Evolutionary conservation across 106 monocot genomes (phyloP), one percentile per base, ranked within the genome.

Genomic region (Dendrobium catenatum): DNA sequence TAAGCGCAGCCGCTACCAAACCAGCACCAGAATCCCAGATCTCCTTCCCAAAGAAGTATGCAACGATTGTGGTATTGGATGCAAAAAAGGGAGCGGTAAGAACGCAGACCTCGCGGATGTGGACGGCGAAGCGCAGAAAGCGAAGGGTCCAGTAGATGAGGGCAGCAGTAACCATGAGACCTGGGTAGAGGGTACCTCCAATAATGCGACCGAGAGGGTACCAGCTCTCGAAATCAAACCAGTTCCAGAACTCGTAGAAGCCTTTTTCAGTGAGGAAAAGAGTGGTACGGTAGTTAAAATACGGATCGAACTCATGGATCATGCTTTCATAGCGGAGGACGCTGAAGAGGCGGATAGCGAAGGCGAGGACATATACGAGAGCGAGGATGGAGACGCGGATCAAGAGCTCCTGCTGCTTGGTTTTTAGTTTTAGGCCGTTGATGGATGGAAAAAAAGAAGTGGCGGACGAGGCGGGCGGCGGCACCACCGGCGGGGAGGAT

Each of bases 271-370:
- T 83, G 80, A 93, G 90, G 80, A 46, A 93, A 80, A 93, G 90
- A 72, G 93, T 93, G 79, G 93, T 93, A 42, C 93, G 88, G 87
- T 93, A 93, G 76, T 93, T 93, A 90, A 93, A 93, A 78, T 93
- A 93, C 26, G 93, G 93, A 68, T 93, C 93, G 87, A 93, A 93
- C 83, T 93, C 93, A 86, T 93, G 93, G 81, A 93, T 93, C 93
- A 93, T 93, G 55, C 88, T 88, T 83, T 93, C 93, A 67, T 90
- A 93, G 78, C 93, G 88, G 44, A 93, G 93, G 46, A 93, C 93
- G 79, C 82, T 83, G 86, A 93, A 93, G 81, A 93, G 87, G 48
- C 93, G 88, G 83, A 93, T 73, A 55, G 83, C 78, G 81, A 93
- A 93, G 77, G 93, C 93, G 78, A 93, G 88, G 47, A 93, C 72